phyloP scores from a whole-genome alignment of 495 filamentous ascomycete species.

The Lasiosphaeria miniovina region DNA sequence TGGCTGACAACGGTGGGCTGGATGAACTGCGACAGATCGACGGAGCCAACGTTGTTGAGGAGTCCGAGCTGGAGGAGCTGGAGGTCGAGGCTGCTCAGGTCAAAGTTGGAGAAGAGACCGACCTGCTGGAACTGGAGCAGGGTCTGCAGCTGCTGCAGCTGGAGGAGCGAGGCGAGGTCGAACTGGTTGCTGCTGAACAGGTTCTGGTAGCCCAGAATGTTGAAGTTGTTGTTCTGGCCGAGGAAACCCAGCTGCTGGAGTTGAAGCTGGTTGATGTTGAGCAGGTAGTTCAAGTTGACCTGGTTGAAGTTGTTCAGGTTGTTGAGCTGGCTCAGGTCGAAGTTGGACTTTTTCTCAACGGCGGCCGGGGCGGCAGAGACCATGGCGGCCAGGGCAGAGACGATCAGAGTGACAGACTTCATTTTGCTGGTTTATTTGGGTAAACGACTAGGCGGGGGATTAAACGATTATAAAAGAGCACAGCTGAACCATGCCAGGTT shows the following conservation, averaged over 20 bases:
- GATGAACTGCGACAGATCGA: slow-evolving; percentile 40
- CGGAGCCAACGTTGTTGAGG: slow-evolving; percentile 34
- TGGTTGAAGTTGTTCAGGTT: slow-evolving; percentile 39
- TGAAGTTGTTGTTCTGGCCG: slow-evolving; percentile 40
- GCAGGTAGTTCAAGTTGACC: slow-evolving; percentile 46
- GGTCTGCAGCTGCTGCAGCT: slow-evolving; percentile 43
- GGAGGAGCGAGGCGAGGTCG: slow-evolving; percentile 38
- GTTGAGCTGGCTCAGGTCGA: slow-evolving; percentile 40
- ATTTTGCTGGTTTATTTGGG: slow-evolving; percentile 35
- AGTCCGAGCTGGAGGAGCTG: slow-evolving; percentile 40
- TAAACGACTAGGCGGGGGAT: slow-evolving; percentile 23
- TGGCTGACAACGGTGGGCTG: slow-evolving; percentile 33
- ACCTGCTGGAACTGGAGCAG: slow-evolving; percentile 41
- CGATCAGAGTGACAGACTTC: slow-evolving; percentile 43
- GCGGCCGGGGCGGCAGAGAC: slow-evolving; percentile 38
- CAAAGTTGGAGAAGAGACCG: slow-evolving; percentile 45
- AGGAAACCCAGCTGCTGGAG: slow-evolving; percentile 39
- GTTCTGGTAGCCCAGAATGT: slow-evolving; percentile 36
- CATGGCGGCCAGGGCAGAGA: slow-evolving; percentile 39
- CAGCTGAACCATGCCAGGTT: slow-evolving; percentile 33
- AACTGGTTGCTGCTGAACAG: slow-evolving; percentile 37
- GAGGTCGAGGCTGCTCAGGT: slow-evolving; percentile 38
- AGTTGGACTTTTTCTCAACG: slow-evolving; percentile 30
- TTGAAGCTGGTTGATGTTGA: slow-evolving; percentile 43
- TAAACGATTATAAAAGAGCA: slow-evolving; percentile 47